These are phyloP conservation scores for Ganoderma multipileum DNA, from an alignment of 1,284 basidiomycete species.

Conservation along the genomic window DNA sequence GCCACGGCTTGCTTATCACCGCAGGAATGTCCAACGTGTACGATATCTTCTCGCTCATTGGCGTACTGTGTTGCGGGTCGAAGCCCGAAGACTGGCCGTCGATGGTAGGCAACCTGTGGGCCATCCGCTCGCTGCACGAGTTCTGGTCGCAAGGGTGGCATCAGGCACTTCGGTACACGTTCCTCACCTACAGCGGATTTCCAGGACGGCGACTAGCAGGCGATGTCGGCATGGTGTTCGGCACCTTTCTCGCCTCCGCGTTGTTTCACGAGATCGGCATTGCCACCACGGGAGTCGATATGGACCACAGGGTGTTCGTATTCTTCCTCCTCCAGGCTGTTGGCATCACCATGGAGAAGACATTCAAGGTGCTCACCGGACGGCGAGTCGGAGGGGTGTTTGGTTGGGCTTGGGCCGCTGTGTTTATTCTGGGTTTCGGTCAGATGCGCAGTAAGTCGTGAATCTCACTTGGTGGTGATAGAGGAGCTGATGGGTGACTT, in stretches of 20 bases:
- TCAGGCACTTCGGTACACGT: conserved; percentile 71
- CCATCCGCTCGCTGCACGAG: conserved; percentile 64
- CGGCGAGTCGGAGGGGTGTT: conserved; percentile 59
- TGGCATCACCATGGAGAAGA: conserved; percentile 64
- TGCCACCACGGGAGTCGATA: conserved; percentile 64
- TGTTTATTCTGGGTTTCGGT: conserved; percentile 61
- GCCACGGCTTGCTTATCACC: conserved; percentile 64
- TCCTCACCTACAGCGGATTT: conserved; percentile 72
- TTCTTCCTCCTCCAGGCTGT: conserved; percentile 73
- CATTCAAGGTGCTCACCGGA: conserved; percentile 63
- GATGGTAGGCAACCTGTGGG: conserved; percentile 67
- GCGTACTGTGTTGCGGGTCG: conserved; percentile 58
- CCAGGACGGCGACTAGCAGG: conserved; percentile 62
- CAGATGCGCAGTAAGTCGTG: conserved; percentile 64
- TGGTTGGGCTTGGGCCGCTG: conserved; percentile 72
- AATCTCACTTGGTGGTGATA: not conserved
- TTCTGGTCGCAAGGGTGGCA: conserved; percentile 82
- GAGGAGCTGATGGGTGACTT: not conserved
- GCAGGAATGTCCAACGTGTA: conserved; percentile 70
- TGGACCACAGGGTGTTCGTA: conserved; percentile 55
- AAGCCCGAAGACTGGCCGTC: conserved; percentile 74
- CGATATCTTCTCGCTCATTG: conserved; percentile 61
- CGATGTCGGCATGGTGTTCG: conserved; percentile 64
- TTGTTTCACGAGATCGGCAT: conserved; percentile 73
- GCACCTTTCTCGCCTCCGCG: conserved; percentile 77